Percentiles rank a stretch among this genome's conserved stretches.
These are phyloP conservation scores for Leucosporidium creatinivorum DNA, from an alignment of 768 basidiomycete genomes.

Conservation along the genomic window DNA sequence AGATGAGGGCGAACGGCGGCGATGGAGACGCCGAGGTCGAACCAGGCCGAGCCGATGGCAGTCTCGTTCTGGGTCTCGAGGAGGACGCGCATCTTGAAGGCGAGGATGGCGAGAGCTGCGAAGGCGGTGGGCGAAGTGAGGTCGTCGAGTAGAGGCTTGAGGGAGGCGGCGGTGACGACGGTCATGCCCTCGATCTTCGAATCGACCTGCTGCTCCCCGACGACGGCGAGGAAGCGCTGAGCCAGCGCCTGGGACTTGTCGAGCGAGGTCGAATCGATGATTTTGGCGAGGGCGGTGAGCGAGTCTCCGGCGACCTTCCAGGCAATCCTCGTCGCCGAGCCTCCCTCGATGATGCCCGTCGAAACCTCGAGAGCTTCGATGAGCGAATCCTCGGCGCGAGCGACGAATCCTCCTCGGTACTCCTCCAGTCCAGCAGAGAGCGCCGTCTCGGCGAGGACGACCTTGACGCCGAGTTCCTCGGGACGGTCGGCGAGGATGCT, in stretches of 20 bases:
- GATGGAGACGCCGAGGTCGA: slow-evolving; percentile 63
- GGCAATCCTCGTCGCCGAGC: slow-evolving; percentile 57
- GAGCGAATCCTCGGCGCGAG: slow-evolving; percentile 68
- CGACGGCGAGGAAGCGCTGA: slow-evolving; percentile 6
- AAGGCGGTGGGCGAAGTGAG: neutral
- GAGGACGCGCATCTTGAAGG: slow-evolving; percentile 36
- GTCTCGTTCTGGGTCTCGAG: slow-evolving; percentile 49
- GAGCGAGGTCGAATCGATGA: neutral
- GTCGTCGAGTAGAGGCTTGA: neutral
- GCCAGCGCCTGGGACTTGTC: neutral
- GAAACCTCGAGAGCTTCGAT: slow-evolving; percentile 53
- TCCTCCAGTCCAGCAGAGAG: slow-evolving; percentile 65
- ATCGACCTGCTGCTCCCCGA: slow-evolving; percentile 29
- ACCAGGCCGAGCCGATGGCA: slow-evolving; percentile 57
- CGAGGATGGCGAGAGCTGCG: slow-evolving; percentile 38
- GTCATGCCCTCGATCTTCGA: slow-evolving; percentile 21
- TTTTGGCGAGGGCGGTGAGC: slow-evolving; percentile 56
- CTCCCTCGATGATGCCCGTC: slow-evolving; percentile 49
- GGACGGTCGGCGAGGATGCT: slow-evolving; percentile 54
- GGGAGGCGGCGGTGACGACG: slow-evolving; percentile 13
- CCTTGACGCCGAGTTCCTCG: slow-evolving; percentile 62
- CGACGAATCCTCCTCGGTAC: slow-evolving; percentile 59
- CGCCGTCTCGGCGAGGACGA: slow-evolving; percentile 63
- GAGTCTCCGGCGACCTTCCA: slow-evolving; percentile 83
- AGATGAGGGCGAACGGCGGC: slow-evolving; percentile 47